Conservation (phyloP, 768 basidiomycete genomes). For the Rhizopogon vinicolor region DNA sequence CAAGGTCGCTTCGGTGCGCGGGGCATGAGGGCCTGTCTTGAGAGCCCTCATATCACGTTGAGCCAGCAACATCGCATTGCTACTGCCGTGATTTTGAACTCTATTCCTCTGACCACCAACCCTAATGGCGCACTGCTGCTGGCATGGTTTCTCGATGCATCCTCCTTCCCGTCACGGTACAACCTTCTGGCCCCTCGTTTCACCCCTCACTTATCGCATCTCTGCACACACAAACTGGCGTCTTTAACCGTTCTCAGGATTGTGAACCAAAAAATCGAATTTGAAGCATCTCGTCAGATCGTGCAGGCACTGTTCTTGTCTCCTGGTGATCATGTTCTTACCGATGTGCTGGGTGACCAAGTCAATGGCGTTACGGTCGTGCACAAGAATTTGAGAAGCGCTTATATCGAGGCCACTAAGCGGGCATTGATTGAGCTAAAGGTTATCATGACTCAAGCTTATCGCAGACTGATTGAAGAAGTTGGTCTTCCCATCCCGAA, state of each 20-base stretch:
- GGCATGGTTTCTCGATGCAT: conserved; percentile 96
- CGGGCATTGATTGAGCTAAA: conserved; percentile 87
- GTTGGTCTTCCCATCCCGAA: conserved; percentile 89
- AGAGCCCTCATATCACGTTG: conserved; percentile 80
- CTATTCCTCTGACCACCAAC: conserved; percentile 95
- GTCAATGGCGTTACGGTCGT: conserved; percentile 93
- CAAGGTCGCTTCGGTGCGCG: conserved; percentile 98
- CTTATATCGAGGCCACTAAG: conserved; percentile 82
- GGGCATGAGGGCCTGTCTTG: conserved; percentile 95
- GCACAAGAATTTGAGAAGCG: conserved; percentile 79
- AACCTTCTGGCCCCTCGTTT: conserved; percentile 92
- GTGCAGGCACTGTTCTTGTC: conserved; percentile 91
- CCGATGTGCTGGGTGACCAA: conserved; percentile 93
- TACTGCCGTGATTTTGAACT: conserved; percentile 92
- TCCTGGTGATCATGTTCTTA: conserved; percentile 83
- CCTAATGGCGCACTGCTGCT: conserved; percentile 94
- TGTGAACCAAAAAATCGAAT: conserved; percentile 94
- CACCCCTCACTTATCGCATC: conserved; percentile 92
- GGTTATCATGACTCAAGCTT: conserved; percentile 92
- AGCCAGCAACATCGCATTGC: conserved; percentile 95
- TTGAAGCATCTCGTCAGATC: conserved; percentile 80
- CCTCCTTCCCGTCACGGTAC: conserved; percentile 93
- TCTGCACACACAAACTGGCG: conserved; percentile 97
- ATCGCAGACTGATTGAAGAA: conserved; percentile 90
- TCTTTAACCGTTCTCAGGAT: conserved; percentile 93